Evolutionary conservation across 2,329 filamentous ascomycete species (phyloP).

Genomic region (Neopestalotiopsis rosae): DNA sequence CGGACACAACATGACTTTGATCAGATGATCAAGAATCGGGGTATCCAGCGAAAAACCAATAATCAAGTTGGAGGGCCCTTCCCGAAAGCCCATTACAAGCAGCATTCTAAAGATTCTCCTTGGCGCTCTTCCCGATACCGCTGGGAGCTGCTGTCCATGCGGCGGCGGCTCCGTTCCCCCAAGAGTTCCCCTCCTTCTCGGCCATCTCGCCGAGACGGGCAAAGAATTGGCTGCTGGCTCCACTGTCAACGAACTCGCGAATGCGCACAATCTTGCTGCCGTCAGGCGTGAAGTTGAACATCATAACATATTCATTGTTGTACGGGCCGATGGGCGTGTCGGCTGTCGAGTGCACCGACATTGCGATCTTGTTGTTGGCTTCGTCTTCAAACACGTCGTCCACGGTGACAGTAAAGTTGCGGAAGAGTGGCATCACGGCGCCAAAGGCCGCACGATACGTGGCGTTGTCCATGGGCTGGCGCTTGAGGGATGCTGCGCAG

Average conservation of each 20-base stretch:
- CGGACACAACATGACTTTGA: no score
- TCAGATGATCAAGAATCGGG: no score
- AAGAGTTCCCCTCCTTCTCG: no score
- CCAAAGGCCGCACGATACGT: conserved; percentile 10
- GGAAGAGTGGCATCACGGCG: not conserved
- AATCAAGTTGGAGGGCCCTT: no score
- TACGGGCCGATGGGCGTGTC: not conserved
- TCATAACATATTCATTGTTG: conserved; percentile 26
- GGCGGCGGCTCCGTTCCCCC: not conserved
- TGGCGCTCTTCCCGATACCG: not conserved
- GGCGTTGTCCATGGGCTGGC: conserved; percentile 3
- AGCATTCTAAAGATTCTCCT: not conserved
- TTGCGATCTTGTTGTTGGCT: not conserved
- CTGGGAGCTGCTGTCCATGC: not conserved
- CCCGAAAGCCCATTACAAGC: not conserved
- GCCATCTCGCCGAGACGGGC: not conserved
- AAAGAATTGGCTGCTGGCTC: conserved; percentile 31
- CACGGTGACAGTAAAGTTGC: not conserved
- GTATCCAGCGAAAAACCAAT: no score
- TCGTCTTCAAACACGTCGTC: conserved; percentile 8
- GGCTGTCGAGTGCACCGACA: not conserved
- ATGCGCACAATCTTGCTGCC: conserved; percentile 23
- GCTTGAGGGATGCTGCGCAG: conserved; percentile 11
- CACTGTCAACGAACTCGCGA: conserved; percentile 43
- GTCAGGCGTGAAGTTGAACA: conserved; percentile 23